Evolutionary conservation across 805 yeast genomes (phyloP), one percentile per base, ranked within the genome.

Genomic region (Millerozyma miso): DNA sequence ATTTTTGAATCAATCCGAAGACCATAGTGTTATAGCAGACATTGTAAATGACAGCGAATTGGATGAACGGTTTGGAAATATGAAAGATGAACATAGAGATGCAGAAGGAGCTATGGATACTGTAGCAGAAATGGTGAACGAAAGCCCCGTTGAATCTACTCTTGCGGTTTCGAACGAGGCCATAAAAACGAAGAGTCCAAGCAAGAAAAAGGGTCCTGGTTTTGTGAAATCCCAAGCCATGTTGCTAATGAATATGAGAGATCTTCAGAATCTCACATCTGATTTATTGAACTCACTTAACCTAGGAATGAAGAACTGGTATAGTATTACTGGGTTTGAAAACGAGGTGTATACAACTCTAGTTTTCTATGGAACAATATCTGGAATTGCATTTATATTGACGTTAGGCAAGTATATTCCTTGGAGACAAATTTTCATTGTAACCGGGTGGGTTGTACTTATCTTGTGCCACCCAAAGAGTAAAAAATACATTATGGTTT

Each of bases 331-430:
- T 20, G 84, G 84, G 7, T 88, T 88, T 55, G 73, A 71, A 49
- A 85, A 87, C 57, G 95, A 87, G 51, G 69, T 77, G 37, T 60
- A 70, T 19, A 77, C 93, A 0, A 83, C 93, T 0, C 66, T 79
- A 4, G 54, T 85, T n/a, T 71, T 74, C 49, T 69, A 69, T 48
- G 64, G 63, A 1, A 55, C 66, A 5, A 46, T 62, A 13, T 50
- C 47, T 8, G 59, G 59, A 3, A 51, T 74, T 0, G 49, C 63
- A 4, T 59, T 76, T 8, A 60, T 79, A 15, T 42, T 74, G 0
- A 59, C 77, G 73, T 46, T 69, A 10, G 71, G 79, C 0, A 70
- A 73, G 8, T 80, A 66, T 48, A 74, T 82, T 34, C 88, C 90
- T 2, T 81, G 93, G 85, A 73, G 77, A 39, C 45, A 71, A 0